Evolutionary conservation across 768 basidiomycete genomes (phyloP).

Genomic region (Mycena crocata): DNA sequence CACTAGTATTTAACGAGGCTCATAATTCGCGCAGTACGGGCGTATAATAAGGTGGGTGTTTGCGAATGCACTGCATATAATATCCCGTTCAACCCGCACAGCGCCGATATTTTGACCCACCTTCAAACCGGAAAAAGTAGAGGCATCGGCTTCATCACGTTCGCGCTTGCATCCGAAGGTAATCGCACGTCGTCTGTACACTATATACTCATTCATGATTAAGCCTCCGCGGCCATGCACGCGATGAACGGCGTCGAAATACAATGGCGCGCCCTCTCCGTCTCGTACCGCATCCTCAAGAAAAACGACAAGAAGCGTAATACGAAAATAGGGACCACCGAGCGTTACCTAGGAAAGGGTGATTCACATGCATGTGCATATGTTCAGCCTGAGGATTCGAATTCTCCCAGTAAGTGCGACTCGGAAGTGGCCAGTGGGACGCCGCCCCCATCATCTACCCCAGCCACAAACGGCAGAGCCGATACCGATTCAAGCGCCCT

Average conservation of each 20-base stretch:
- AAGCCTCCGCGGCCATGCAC: constrained; percentile 18
- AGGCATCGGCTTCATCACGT: constrained; percentile 18
- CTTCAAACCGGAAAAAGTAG: constrained; percentile 19
- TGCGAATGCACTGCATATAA: too few species aligned
- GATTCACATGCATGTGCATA: too few species aligned
- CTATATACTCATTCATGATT: background rate
- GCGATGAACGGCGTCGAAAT: constrained; percentile 23
- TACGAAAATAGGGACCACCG: too few species aligned
- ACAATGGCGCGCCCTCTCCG: background rate
- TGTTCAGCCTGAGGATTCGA: too few species aligned
- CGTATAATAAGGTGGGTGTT: constrained; percentile 18
- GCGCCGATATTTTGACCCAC: constrained; percentile 18
- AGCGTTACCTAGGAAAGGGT: too few species aligned
- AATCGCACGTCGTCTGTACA: background rate
- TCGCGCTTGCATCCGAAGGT: constrained; percentile 26
- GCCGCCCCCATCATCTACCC: too few species aligned
- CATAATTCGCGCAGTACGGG: constrained; percentile 12
- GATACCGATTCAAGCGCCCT: constrained; percentile 3
- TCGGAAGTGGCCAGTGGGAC: too few species aligned
- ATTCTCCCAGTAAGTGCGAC: background rate
- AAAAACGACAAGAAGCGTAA: background rate
- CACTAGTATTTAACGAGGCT: background rate
- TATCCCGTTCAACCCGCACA: too few species aligned
- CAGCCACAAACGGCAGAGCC: too few species aligned
- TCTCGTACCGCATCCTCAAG: constrained; percentile 13